Evolutionary conservation across 2,329 filamentous ascomycete genomes (phyloP), one percentile per base, ranked within the genome.

Genomic region (Chaetoscypha palmicola): DNA sequence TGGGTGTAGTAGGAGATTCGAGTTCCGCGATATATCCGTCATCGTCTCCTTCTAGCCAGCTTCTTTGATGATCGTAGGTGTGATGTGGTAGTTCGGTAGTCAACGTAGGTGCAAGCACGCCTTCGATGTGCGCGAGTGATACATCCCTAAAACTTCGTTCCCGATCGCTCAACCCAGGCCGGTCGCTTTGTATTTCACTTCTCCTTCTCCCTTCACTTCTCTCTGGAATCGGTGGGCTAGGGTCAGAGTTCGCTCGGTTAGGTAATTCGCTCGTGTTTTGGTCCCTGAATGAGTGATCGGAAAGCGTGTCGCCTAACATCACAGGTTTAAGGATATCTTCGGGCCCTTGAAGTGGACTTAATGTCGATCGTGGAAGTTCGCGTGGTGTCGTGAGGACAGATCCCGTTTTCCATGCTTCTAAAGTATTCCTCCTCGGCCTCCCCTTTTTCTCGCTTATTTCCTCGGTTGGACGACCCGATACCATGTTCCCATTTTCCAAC

Each of bases 361-460:
- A n/a, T n/a, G n/a, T n/a, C n/a, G n/a, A n/a, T n/a, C n/a, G n/a
- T n/a, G n/a, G n/a, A n/a, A n/a, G n/a, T n/a, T n/a, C n/a, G n/a
- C n/a, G n/a, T 5, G 31, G 10, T 5, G 9, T 9, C 16, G 17
- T n/a, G 17, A 22, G 34, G 2, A 41, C 31, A 14, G 17, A 9
- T 9, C 39, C 31, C 11, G 39, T 5, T 33, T 41, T 41, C 39
- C 30, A 41, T 9, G 28, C 39, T 23, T 41, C 39, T n/a, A 41
- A 34, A 3, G 39, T 34, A 12, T 17, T 17, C 21, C 39, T 22
- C 23, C 31, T 24, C 4, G 4, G 20, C 10, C 10, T 16, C n/a
- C 17, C 17, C 17, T 34, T 34, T 17, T n/a, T 5, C 4, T 34
- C 17, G n/a, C 32, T 8, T 16, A 5, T 17, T 10, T 19, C 17